Evolutionary conservation across 495 filamentous ascomycete genomes (phyloP).

Genomic region (Aspergillus homomorphus): DNA sequence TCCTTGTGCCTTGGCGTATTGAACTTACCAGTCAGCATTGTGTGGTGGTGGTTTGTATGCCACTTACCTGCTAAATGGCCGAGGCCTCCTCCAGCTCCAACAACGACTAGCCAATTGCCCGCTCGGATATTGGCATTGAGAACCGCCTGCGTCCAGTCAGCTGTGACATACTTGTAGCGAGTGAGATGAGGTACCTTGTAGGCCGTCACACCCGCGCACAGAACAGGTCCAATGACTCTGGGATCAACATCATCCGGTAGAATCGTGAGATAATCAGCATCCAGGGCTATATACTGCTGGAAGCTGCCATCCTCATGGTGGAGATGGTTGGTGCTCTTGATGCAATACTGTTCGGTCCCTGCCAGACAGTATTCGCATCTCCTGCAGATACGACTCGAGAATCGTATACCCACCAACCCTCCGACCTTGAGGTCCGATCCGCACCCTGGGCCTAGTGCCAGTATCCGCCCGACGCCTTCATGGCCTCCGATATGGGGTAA

Average conservation of each 20-base stretch:
- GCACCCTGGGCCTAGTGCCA: constrained; percentile 38
- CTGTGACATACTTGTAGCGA: neutral
- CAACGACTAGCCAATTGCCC: constrained; percentile 46
- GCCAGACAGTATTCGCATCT: constrained; percentile 48
- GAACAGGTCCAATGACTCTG: constrained; percentile 39
- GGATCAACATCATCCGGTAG: constrained; percentile 47
- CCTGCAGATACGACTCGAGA: constrained; percentile 44
- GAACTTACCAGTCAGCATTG: constrained; percentile 27
- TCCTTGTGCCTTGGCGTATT: constrained; percentile 46
- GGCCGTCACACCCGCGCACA: constrained; percentile 44
- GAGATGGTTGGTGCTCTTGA: constrained; percentile 45
- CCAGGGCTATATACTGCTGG: constrained; percentile 45
- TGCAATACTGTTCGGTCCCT: constrained; percentile 45
- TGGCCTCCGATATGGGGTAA: constrained; percentile 50
- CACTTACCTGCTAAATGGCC: constrained; percentile 44
- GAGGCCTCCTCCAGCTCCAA: constrained; percentile 50
- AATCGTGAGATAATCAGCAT: constrained; percentile 46
- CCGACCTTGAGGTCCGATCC: constrained; percentile 35
- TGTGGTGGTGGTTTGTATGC: neutral
- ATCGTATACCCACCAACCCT: constrained; percentile 45
- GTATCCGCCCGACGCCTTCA: constrained; percentile 46
- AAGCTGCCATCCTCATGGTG: constrained; percentile 51
- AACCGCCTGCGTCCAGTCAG: constrained; percentile 29
- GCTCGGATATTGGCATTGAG: constrained; percentile 38
- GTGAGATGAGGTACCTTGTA: constrained; percentile 26